Evolutionary conservation across 2,329 filamentous ascomycete genomes (phyloP).

Genomic region (Epicoccum sorghinum): DNA sequence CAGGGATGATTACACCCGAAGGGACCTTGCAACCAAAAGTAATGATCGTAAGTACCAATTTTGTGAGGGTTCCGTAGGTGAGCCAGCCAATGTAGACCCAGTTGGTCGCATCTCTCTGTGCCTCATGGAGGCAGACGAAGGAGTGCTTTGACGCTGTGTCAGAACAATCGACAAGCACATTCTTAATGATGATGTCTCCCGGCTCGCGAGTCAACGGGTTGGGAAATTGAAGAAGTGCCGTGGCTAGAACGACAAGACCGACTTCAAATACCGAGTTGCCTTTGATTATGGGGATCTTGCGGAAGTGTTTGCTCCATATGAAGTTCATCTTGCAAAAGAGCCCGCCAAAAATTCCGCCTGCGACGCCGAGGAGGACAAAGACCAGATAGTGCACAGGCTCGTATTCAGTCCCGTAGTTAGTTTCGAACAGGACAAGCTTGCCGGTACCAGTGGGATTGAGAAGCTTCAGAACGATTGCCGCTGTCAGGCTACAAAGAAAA

Average conservation of each 20-base stretch:
- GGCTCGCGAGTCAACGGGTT: slow-evolving; percentile 62
- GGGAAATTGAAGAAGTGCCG: slow-evolving; percentile 62
- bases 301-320: slow-evolving; percentile 62
- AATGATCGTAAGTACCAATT: slow-evolving; percentile 62
- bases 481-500: slow-evolving; percentile 63
- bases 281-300: slow-evolving; percentile 59
- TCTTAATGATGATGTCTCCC: slow-evolving; percentile 63
- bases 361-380: slow-evolving; percentile 62
- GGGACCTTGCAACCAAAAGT: slow-evolving; percentile 67
- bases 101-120: slow-evolving; percentile 31
- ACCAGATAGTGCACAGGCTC: slow-evolving; percentile 61
- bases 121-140: slow-evolving; percentile 61
- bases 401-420: slow-evolving; percentile 64
- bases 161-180: slow-evolving; percentile 62
- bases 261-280: slow-evolving; percentile 63
- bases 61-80: slow-evolving; percentile 59
- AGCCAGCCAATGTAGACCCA: slow-evolving; percentile 58
- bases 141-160: slow-evolving; percentile 37
- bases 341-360: slow-evolving; percentile 65
- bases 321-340: slow-evolving; percentile 65
- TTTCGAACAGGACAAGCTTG: slow-evolving; percentile 66
- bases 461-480: slow-evolving; percentile 61
- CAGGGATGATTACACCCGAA: slow-evolving; percentile 66
- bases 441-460: slow-evolving; percentile 67
- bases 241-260: slow-evolving; percentile 59